A percentile compares a stretch with the other conserved stretches of the same genome.
Conservation (phyloP, 805 yeast species). For the Ogataea parapolymorpha region DNA sequence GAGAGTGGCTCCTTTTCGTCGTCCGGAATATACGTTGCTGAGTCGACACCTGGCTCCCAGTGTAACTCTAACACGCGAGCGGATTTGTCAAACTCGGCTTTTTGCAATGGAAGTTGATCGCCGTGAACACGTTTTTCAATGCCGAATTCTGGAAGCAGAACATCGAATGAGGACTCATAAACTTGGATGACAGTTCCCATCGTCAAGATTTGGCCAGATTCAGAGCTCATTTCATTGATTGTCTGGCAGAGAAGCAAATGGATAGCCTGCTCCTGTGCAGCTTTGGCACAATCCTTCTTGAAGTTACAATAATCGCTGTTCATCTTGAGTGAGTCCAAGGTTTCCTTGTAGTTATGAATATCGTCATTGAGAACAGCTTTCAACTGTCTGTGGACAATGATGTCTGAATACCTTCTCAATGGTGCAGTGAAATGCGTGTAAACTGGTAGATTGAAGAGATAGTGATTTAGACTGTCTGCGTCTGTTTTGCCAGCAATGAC, state of each 20-base stretch:
- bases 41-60: constrained; percentile 92
- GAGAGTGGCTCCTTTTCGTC: constrained; percentile 79
- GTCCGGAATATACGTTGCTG: constrained; percentile 88
- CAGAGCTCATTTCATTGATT: constrained; percentile 65
- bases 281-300: constrained; percentile 89
- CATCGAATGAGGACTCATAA: constrained; percentile 94
- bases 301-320: constrained; percentile 91
- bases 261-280: constrained; percentile 92
- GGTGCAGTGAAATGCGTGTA: constrained; percentile 96
- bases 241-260: constrained; percentile 83
- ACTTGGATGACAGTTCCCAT: constrained; percentile 89
- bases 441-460: constrained; percentile 74
- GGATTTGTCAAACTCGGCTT: constrained; percentile 84
- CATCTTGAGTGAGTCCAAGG: constrained; percentile 68
- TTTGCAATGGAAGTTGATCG: constrained; percentile 87
- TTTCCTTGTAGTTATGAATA: constrained; percentile 44
- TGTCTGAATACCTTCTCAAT: constrained; percentile 85
- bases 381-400: constrained; percentile 88
- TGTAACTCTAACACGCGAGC: constrained; percentile 70
- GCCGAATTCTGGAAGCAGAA: constrained; percentile 87
- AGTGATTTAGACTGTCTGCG: constrained; percentile 73
- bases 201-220: constrained; percentile 77
- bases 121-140: constrained; percentile 96
- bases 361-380: constrained; percentile 54
- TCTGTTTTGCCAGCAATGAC: constrained; percentile 86